These are phyloP conservation scores for Leccinum subfulvum DNA, from an alignment of 1,284 basidiomycete genomes.

Conservation along the genomic window DNA sequence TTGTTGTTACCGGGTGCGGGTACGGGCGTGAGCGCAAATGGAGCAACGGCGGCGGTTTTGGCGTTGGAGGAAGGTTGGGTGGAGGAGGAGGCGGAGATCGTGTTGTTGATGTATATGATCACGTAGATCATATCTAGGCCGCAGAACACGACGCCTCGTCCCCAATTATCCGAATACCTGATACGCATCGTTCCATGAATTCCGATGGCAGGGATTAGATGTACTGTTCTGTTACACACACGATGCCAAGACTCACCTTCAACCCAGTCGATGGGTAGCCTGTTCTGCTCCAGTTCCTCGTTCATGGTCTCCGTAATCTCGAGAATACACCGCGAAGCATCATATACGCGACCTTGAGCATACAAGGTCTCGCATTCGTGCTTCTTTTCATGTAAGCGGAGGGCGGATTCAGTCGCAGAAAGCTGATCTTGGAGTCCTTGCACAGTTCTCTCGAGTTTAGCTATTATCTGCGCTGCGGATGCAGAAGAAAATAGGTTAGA, in stretches of 20 bases:
- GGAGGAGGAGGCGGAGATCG: not conserved
- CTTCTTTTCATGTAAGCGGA: not conserved
- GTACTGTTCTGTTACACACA: not conserved
- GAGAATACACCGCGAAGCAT: not conserved
- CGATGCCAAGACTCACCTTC: not conserved
- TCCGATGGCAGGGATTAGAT: not conserved
- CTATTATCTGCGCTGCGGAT: not conserved
- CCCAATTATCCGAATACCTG: not conserved
- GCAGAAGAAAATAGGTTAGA: not conserved
- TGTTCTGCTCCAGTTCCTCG: not conserved
- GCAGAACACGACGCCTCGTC: not conserved
- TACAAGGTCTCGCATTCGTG: not conserved
- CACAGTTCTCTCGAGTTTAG: not conserved
- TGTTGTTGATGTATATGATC: not conserved
- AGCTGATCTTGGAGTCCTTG: not conserved
- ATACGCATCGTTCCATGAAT: not conserved
- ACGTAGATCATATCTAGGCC: not conserved
- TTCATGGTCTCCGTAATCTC: not conserved
- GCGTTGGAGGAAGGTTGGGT: no score
- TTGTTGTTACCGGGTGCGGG: no score
- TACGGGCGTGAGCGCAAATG: no score
- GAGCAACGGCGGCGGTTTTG: no score
- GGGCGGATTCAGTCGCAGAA: not conserved
- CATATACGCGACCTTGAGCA: not conserved
- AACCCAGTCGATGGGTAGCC: not conserved